A percentile compares a stretch with the other conserved stretches of the same genome.
phyloP scores from a whole-genome alignment of 495 filamentous ascomycete genomes.

The Penicillium manginii region DNA sequence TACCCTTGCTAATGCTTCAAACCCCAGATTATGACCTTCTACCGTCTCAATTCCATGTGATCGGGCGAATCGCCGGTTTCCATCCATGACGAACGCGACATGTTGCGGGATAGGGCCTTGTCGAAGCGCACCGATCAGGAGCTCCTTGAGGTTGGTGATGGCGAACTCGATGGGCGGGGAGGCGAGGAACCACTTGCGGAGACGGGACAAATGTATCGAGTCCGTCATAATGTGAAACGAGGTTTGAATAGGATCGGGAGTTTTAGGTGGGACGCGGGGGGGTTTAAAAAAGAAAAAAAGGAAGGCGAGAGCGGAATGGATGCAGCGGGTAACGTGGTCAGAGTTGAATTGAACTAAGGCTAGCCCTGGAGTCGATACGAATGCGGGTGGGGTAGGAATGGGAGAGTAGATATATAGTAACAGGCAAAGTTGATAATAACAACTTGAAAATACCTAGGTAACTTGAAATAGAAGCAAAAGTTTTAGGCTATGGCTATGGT shows the following conservation, averaged over 20 bases:
- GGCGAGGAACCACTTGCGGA: slow-evolving; percentile 84
- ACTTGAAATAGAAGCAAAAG: neutral
- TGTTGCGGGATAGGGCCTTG: slow-evolving; percentile 92
- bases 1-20: slow-evolving; percentile 88
- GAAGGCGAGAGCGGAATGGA: slow-evolving; percentile 14
- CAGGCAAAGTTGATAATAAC: neutral
- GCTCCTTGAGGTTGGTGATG: slow-evolving; percentile 69
- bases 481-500: neutral
- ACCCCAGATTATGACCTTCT: slow-evolving; percentile 95
- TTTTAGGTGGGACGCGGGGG: neutral
- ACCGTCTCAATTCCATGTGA: slow-evolving; percentile 92
- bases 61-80: slow-evolving; percentile 88
- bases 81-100: slow-evolving; percentile 98
- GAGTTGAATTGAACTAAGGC: slow-evolving; percentile 1
- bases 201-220: slow-evolving; percentile 69
- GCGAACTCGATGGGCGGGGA: slow-evolving; percentile 90
- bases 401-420: neutral
- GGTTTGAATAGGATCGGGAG: slow-evolving; percentile 7
- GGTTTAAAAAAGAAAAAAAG: slow-evolving; percentile 11
- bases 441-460: neutral
- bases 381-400: slow-evolving; percentile 4
- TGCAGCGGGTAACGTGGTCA: slow-evolving; percentile 29
- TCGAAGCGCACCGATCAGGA: slow-evolving; percentile 83
- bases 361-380: slow-evolving; percentile 5
- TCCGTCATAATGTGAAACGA: slow-evolving; percentile 38